A percentile compares a stretch with the other conserved stretches of the same genome.
Evolutionary conservation across 768 basidiomycete species (phyloP).

Genomic region (Calocybe indica): DNA sequence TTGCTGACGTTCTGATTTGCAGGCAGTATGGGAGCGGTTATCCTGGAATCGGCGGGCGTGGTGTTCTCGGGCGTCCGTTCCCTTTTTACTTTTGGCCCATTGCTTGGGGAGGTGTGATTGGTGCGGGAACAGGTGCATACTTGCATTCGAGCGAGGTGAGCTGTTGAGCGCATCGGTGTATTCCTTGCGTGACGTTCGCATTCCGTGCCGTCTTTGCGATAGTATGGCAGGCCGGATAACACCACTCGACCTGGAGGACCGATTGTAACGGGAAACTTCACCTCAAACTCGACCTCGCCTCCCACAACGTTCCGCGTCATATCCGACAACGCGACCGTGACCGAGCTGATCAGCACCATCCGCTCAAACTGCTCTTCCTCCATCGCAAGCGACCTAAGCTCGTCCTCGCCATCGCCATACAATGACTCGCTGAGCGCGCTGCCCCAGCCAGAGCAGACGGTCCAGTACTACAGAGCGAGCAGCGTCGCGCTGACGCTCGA

Average conservation of each 20-base stretch:
- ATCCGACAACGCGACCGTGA: conserved; percentile 29
- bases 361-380: conserved; percentile 35
- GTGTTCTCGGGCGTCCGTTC: conserved; percentile 45
- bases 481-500: conserved; percentile 54
- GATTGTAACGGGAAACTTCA: conserved; percentile 38
- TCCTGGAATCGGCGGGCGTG: conserved; percentile 39
- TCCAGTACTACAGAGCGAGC: conserved; percentile 65
- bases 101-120: conserved; percentile 34
- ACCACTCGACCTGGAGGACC: conserved; percentile 44
- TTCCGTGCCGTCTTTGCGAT: neutral
- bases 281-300: conserved; percentile 18
- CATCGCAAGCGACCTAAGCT: conserved; percentile 22
- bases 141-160: conserved; percentile 33
- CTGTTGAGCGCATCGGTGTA: neutral
- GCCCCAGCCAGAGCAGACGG: conserved; percentile 19
- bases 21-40: conserved; percentile 64
- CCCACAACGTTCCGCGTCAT: neutral
- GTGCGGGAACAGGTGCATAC: conserved; percentile 11
- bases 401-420: conserved; percentile 27
- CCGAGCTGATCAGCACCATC: conserved; percentile 36
- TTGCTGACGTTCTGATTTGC: neutral
- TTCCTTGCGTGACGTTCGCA: neutral
- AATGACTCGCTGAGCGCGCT: conserved; percentile 2
- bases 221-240: conserved; percentile 42
- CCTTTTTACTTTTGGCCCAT: conserved; percentile 68